phyloP scores from a whole-genome alignment of 176 grass and related monocot genomes.

The Bolboschoenus planiculmis region DNA sequence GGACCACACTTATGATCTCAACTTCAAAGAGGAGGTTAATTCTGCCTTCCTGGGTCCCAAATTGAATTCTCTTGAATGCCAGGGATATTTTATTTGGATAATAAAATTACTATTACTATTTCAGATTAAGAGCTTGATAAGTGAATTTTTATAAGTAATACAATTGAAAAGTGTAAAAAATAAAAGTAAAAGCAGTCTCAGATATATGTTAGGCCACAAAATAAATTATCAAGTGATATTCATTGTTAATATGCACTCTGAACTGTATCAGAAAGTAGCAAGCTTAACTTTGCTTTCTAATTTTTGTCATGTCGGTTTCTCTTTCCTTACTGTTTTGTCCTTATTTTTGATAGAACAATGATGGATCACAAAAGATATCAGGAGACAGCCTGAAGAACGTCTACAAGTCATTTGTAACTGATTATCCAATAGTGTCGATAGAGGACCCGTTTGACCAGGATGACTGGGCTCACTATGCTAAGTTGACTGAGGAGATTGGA shows the following conservation, averaged over 20 bases:
- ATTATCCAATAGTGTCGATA: constrained; percentile 89
- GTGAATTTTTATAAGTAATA: not conserved
- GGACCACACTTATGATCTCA: constrained; percentile 86
- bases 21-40: constrained; percentile 90
- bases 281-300: no score
- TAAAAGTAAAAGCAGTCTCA: not conserved
- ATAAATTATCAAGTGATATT: not conserved
- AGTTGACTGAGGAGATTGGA: constrained; percentile 83
- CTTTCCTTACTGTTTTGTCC: not conserved
- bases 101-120: not conserved
- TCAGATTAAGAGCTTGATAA: not conserved
- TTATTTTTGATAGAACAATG: constrained; percentile 60
- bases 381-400: constrained; percentile 91
- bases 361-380: constrained; percentile 94
- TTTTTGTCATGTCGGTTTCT: no score
- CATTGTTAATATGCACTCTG: not conserved
- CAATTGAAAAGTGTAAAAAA: not conserved
- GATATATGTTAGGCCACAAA: not conserved
- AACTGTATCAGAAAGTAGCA: no score
- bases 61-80: not conserved
- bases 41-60: not conserved
- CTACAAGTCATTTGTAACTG: constrained; percentile 84
- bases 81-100: not conserved
- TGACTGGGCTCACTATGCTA: constrained; percentile 83
- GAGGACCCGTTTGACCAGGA: constrained; percentile 99